phyloP scores from a whole-genome alignment of 1,284 basidiomycete genomes.

The Pascua guehoae region DNA sequence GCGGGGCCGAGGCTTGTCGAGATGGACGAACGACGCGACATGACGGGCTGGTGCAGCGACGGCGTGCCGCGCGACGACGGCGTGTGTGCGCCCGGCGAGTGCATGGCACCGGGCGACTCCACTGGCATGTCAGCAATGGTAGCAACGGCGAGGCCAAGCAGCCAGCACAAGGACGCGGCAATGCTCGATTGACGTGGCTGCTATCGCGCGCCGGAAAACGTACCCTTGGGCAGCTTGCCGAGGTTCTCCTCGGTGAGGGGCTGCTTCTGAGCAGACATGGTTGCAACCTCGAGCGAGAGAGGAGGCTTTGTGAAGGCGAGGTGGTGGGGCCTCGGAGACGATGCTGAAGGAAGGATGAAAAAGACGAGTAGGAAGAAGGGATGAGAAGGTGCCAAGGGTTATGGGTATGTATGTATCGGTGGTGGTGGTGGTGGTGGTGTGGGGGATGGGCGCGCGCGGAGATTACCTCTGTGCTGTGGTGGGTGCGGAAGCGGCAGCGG shows the following conservation, averaged over 20 bases:
- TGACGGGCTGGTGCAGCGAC: slow-evolving; percentile 38
- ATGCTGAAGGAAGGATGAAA: not conserved
- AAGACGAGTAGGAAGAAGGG: not conserved
- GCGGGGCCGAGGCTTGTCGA: slow-evolving; percentile 31
- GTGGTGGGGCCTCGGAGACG: slow-evolving; percentile 1
- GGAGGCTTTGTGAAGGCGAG: not conserved
- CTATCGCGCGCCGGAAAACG: slow-evolving; percentile 1
- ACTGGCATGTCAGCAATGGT: too few species aligned
- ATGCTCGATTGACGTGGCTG: too few species aligned
- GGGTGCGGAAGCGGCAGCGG: too few species aligned
- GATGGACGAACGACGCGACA: slow-evolving; percentile 43
- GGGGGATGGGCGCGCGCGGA: too few species aligned
- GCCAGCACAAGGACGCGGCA: too few species aligned
- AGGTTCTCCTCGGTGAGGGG: slow-evolving; percentile 40
- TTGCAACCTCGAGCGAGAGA: not conserved
- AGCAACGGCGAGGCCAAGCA: too few species aligned
- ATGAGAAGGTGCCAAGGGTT: not conserved
- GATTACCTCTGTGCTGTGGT: too few species aligned
- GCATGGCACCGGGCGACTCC: too few species aligned
- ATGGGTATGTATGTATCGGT: too few species aligned
- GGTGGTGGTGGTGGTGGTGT: too few species aligned
- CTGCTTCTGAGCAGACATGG: slow-evolving; percentile 17
- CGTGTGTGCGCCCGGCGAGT: not conserved
- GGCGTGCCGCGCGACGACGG: slow-evolving; percentile 27
- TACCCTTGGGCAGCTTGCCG: slow-evolving; percentile 27